Evolutionary conservation across 2,329 filamentous ascomycete genomes (phyloP).

Genomic region (Fusarium drepaniforme): DNA sequence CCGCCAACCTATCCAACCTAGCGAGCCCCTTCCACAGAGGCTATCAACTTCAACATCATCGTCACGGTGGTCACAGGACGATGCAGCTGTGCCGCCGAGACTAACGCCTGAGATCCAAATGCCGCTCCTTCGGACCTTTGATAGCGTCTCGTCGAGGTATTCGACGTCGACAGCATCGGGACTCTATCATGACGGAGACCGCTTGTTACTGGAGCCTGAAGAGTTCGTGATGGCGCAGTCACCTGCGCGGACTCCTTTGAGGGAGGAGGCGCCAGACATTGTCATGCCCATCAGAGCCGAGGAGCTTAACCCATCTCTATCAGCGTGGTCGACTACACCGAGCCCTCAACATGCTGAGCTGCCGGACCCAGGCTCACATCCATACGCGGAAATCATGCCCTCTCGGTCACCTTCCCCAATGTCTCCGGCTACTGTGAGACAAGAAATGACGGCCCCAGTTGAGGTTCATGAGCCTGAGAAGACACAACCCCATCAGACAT

Average conservation of each 20-base stretch:
- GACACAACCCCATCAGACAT: neutral
- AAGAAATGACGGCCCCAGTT: neutral
- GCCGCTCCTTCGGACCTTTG: constrained; percentile 21
- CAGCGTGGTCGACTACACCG: constrained; percentile 23
- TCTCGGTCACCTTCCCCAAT: neutral
- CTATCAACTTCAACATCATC: constrained; percentile 21
- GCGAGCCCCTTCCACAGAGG: constrained; percentile 18
- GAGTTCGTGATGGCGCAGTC: constrained; percentile 22
- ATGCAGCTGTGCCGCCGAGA: neutral
- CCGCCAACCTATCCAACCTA: constrained; percentile 17
- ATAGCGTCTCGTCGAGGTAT: constrained; percentile 5
- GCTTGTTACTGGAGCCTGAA: constrained; percentile 8
- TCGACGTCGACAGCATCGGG: constrained; percentile 31
- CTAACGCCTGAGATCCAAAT: constrained; percentile 17
- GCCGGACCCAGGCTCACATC: neutral
- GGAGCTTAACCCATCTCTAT: constrained; percentile 14
- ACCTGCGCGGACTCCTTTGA: constrained; percentile 6
- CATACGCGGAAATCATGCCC: neutral
- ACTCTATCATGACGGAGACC: constrained; percentile 18
- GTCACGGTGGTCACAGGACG: constrained; percentile 5
- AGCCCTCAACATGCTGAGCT: constrained; percentile 12
- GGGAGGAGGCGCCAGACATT: constrained; percentile 16
- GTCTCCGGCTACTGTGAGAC: neutral
- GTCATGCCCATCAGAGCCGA: constrained; percentile 15
- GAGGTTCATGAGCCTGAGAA: neutral